A percentile compares a stretch with the other conserved stretches of the same genome.
These are phyloP conservation scores for Curvularia sp. DNA, from an alignment of 2,329 filamentous ascomycete species.

Conservation along the genomic window DNA sequence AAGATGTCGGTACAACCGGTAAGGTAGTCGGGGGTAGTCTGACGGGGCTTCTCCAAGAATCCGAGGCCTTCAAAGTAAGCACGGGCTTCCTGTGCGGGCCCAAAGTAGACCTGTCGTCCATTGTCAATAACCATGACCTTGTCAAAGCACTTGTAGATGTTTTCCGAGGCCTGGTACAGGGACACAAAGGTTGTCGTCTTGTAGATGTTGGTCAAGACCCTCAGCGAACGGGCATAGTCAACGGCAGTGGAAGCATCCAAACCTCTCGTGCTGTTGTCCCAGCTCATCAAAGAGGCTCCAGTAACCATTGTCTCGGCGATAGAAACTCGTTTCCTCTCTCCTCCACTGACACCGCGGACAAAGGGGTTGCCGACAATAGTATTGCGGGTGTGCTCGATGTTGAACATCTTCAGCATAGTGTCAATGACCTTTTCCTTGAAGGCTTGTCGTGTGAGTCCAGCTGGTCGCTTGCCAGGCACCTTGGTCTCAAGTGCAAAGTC, in stretches of 20 bases:
- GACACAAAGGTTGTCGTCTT: constrained; percentile 85
- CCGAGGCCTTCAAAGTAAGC: constrained; percentile 79
- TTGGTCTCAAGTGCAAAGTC: constrained; percentile 86
- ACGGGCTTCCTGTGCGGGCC: constrained; percentile 70
- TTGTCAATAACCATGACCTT: constrained; percentile 83
- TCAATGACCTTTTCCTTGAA: constrained; percentile 80
- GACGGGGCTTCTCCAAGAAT: constrained; percentile 74
- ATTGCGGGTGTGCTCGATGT: constrained; percentile 85
- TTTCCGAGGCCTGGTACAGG: constrained; percentile 84
- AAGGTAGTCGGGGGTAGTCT: constrained; percentile 82
- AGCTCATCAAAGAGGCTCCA: constrained; percentile 73
- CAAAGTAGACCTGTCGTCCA: constrained; percentile 78
- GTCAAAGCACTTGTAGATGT: constrained; percentile 80
- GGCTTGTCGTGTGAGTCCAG: constrained; percentile 72
- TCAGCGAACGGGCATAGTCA: constrained; percentile 57
- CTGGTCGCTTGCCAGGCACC: constrained; percentile 79
- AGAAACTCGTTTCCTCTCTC: constrained; percentile 79
- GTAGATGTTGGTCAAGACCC: constrained; percentile 79
- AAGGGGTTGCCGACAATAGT: constrained; percentile 86
- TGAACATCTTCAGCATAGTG: constrained; percentile 87
- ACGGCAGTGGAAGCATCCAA: constrained; percentile 58
- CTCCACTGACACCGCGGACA: constrained; percentile 77
- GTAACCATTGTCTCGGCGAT: constrained; percentile 85
- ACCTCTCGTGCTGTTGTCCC: constrained; percentile 60
- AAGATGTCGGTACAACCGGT: constrained; percentile 85